Conservation (phyloP, 106 monocot species). For the Cymbidium sinense region DNA sequence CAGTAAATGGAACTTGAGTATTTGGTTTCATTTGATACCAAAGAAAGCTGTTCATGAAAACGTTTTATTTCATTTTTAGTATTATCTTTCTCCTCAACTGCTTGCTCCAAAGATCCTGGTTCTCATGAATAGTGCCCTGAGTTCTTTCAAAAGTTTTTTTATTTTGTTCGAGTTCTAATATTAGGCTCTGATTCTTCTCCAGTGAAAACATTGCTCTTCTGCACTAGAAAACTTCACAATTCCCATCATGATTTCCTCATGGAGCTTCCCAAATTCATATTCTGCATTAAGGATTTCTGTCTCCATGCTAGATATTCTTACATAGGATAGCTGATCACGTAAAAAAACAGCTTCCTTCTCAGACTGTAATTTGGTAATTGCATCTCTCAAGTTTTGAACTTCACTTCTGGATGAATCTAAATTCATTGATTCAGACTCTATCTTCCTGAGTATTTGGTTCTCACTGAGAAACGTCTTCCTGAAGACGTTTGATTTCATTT, state of each 20-base stretch:
- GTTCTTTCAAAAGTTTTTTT: background rate
- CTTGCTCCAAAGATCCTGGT: constrained; percentile 1
- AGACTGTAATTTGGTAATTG: constrained; percentile 14
- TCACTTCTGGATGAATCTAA: constrained; percentile 18
- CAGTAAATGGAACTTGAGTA: constrained; percentile 15
- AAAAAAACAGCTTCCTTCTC: constrained; percentile 35
- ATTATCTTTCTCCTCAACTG: background rate
- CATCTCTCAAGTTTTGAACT: constrained; percentile 32
- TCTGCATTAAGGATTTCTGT: constrained; percentile 22
- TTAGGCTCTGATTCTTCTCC: background rate
- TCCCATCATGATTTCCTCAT: constrained; percentile 7
- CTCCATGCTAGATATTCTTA: constrained; percentile 37
- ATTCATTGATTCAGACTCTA: constrained; percentile 18
- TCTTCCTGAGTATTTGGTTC: background rate
- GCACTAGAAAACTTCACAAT: background rate
- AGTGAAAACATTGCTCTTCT: constrained; percentile 7
- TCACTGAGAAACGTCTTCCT: constrained; percentile 6
- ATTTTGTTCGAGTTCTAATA: background rate
- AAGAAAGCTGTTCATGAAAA: constrained; percentile 2
- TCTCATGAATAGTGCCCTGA: background rate
- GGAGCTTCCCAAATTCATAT: constrained; percentile 20
- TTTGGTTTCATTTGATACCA: constrained; percentile 29
- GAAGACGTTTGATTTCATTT: constrained; percentile 4
- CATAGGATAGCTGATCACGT: constrained; percentile 19
- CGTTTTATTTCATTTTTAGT: background rate